Evolutionary conservation across 192 early-diverging fungal genomes (phyloP).

Genomic region (Pilobolus umbonatus): DNA sequence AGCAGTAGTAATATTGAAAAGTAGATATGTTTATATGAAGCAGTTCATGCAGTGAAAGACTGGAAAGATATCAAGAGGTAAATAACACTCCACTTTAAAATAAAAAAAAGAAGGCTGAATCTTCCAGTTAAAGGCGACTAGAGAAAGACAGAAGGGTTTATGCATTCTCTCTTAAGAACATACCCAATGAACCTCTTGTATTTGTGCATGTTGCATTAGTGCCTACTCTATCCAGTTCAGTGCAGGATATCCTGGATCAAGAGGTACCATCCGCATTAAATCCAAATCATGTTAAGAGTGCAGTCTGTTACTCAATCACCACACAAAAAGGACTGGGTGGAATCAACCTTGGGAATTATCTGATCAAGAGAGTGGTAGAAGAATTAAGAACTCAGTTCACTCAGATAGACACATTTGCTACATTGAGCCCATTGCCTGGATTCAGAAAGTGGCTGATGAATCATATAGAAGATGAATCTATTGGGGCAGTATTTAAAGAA

Average conservation of each 20-base stretch:
- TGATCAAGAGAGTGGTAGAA: conserved; percentile 86
- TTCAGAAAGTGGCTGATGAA: conserved; percentile 78
- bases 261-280: not conserved
- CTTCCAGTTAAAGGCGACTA: conserved; percentile 29
- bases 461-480: not conserved
- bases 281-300: conserved; percentile 47
- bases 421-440: conserved; percentile 85
- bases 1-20: not conserved
- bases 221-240: conserved; percentile 53
- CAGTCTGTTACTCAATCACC: conserved; percentile 94
- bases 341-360: conserved; percentile 86
- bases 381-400: conserved; percentile 68
- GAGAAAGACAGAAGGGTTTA: conserved; percentile 71
- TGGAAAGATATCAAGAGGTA: conserved; percentile 82
- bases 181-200: conserved; percentile 78
- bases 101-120: not conserved
- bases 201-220: conserved; percentile 88
- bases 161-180: conserved; percentile 75
- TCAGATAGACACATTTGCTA: conserved; percentile 74
- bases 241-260: conserved; percentile 50
- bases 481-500: not conserved
- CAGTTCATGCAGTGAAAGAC: conserved; percentile 80
- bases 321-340: conserved; percentile 82
- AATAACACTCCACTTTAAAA: not conserved
- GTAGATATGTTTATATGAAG: conserved; percentile 79